These are phyloP conservation scores for Pseudopediastrum boryanum DNA, from an alignment of 139 green algal genomes.

Conservation along the genomic window DNA sequence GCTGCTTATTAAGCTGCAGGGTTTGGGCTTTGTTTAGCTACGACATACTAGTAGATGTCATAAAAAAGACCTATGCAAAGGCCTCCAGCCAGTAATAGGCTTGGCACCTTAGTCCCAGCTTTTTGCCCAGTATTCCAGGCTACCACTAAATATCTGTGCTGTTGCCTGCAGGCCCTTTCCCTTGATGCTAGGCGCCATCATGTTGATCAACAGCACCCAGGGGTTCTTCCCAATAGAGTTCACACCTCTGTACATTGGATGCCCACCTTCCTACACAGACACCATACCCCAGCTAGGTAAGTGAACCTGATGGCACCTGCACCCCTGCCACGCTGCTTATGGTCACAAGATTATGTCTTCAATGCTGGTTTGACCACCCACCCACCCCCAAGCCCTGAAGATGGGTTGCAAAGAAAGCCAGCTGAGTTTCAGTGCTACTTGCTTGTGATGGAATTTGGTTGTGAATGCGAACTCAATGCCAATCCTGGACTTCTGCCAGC, in stretches of 20 bases:
- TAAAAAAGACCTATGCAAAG: not conserved
- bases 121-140: not conserved
- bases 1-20: not conserved
- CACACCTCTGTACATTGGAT: slow-evolving; percentile 23
- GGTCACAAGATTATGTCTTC: not conserved
- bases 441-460: not conserved
- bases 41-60: not conserved
- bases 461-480: too few relatives aligned
- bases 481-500: too few relatives aligned
- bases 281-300: slow-evolving; percentile 1
- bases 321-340: not conserved
- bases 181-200: slow-evolving; percentile 40
- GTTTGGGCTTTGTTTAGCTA: not conserved
- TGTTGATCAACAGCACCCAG: slow-evolving; percentile 10
- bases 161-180: slow-evolving; percentile 36
- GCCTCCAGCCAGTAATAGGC: not conserved
- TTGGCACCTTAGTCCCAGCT: not conserved
- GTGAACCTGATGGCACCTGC: not conserved
- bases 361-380: not conserved
- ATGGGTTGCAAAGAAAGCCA: not conserved
- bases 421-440: not conserved
- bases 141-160: not conserved
- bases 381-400: not conserved
- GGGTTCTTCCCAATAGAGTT: slow-evolving; percentile 42
- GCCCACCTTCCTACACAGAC: not conserved